These are phyloP conservation scores for Phytophthora palmivora DNA, from an alignment of 352 stramenopile genomes.

Conservation along the genomic window DNA sequence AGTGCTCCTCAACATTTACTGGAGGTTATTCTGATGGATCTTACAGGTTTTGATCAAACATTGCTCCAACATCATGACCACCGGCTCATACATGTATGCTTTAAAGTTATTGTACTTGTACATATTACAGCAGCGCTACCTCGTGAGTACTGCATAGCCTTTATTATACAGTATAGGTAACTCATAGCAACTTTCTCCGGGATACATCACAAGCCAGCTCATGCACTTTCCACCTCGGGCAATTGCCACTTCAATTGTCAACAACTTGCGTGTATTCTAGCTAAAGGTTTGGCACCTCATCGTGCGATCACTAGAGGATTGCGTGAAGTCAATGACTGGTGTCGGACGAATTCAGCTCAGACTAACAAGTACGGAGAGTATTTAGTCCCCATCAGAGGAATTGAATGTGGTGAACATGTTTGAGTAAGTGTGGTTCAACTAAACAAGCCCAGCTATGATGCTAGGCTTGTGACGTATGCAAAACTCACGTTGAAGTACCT, in stretches of 20 bases:
- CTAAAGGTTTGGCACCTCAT: slow-evolving; percentile 12
- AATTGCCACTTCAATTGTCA: slow-evolving; percentile 10
- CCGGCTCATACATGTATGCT: slow-evolving; percentile 24
- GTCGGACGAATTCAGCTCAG: slow-evolving; percentile 22
- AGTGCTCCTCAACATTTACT: slow-evolving; percentile 22
- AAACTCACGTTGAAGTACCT: slow-evolving; percentile 2
- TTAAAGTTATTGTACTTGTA: too few species aligned
- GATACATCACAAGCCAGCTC: slow-evolving; percentile 20
- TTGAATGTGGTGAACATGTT: too few species aligned
- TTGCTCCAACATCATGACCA: slow-evolving; percentile 24
- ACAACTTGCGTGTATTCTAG: slow-evolving; percentile 19
- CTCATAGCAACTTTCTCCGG: slow-evolving; percentile 29
- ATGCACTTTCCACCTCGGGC: slow-evolving; percentile 20
- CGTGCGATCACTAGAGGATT: slow-evolving; percentile 18
- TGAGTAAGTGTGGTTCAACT: too few species aligned
- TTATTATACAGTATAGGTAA: slow-evolving; percentile 17
- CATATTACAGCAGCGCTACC: too few species aligned
- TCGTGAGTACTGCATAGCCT: too few species aligned
- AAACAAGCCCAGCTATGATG: too few species aligned
- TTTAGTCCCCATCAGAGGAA: too few species aligned
- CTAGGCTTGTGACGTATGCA: too few species aligned
- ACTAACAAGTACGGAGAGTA: slow-evolving; percentile 17
- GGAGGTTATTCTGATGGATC: too few species aligned
- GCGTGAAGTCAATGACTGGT: slow-evolving; percentile 22
- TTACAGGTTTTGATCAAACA: too few species aligned